A percentile compares a stretch with the other conserved stretches of the same genome.
phyloP scores from a whole-genome alignment of 2,329 filamentous ascomycete genomes.

The Diplodia scrobiculata region DNA sequence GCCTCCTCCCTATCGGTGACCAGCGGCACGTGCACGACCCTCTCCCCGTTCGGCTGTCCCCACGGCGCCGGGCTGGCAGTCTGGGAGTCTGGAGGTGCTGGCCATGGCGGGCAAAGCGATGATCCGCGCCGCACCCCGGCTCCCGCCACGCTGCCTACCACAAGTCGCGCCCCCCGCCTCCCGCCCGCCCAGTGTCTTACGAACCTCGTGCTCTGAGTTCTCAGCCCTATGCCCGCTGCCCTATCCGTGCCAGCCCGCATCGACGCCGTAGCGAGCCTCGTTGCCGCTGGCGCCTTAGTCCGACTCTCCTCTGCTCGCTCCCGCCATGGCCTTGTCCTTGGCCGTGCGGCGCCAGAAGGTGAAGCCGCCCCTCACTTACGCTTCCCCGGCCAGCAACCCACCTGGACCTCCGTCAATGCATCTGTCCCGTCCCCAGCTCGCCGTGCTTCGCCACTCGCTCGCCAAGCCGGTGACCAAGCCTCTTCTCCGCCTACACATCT shows the following conservation, averaged over 20 bases:
- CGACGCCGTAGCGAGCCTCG: too few relatives aligned
- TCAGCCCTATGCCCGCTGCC: not conserved
- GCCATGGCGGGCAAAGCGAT: conserved; percentile 17
- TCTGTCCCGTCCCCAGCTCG: not conserved
- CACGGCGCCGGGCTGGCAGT: not conserved
- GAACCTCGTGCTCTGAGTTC: too few relatives aligned
- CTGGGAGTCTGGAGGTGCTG: conserved; percentile 20
- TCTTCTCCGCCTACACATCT: not conserved
- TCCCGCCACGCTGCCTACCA: conserved; percentile 1
- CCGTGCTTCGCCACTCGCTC: not conserved
- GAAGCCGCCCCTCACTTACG: too few relatives aligned
- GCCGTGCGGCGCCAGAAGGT: not conserved
- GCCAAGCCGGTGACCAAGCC: not conserved
- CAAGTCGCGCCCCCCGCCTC: not conserved
- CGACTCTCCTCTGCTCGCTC: not conserved
- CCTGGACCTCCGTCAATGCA: not conserved
- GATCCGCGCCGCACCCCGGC: conserved; percentile 19
- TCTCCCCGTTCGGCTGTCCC: not conserved
- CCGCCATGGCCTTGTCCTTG: not conserved
- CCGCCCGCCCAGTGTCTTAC: not conserved
- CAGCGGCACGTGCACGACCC: not conserved
- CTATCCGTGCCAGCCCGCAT: not conserved
- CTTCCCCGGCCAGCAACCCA: not conserved
- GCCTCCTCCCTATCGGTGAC: not conserved
- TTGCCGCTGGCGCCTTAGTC: too few relatives aligned